phyloP scores from a whole-genome alignment of 2,329 filamentous ascomycete species.

The Ophiostoma ulmi region DNA sequence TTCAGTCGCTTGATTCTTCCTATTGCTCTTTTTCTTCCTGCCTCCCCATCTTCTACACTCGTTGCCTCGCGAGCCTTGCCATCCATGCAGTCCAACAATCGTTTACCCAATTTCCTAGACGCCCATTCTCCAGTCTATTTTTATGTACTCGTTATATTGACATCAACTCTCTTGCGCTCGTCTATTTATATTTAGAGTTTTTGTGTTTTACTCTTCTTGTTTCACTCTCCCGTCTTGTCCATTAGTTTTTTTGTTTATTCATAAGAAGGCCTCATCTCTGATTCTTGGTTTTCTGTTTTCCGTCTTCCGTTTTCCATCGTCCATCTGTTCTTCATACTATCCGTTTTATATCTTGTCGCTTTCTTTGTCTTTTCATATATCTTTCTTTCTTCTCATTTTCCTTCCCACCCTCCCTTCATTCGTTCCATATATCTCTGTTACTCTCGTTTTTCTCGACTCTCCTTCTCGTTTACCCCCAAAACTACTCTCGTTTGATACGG shows the following conservation, averaged over 20 bases:
- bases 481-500: slow-evolving; percentile 8
- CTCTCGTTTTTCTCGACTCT: background rate
- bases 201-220: slow-evolving; percentile 15
- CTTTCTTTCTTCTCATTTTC: slow-evolving; percentile 18
- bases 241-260: background rate
- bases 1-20: background rate
- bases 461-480: background rate
- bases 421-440: background rate
- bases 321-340: slow-evolving; percentile 24
- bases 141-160: background rate
- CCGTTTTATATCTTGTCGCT: background rate
- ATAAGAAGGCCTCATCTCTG: background rate
- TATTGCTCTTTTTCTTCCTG: background rate
- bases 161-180: background rate
- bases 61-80: background rate
- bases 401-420: slow-evolving; percentile 29
- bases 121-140: slow-evolving; percentile 3
- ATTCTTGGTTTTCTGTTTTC: background rate
- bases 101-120: background rate
- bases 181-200: slow-evolving; percentile 12
- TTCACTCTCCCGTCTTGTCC: slow-evolving; percentile 34
- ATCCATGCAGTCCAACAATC: background rate
- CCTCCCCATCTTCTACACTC: background rate
- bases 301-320: background rate
- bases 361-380: background rate